Percentiles rank a stretch among this genome's conserved stretches.
These are phyloP conservation scores for Canavalia ensiformis DNA, from an alignment of 306 rosid species.

Conservation along the genomic window DNA sequence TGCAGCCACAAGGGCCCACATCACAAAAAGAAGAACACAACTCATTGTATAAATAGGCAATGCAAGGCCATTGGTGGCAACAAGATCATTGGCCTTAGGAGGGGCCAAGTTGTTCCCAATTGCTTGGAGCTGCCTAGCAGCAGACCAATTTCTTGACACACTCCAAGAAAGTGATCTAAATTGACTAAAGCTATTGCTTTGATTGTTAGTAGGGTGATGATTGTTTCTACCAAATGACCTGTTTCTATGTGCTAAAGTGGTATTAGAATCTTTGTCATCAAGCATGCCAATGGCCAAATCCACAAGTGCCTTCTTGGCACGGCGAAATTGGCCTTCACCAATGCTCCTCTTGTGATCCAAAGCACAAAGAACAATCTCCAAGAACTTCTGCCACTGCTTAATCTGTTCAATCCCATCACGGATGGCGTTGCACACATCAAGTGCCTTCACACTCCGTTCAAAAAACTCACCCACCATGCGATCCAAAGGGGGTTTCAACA, in stretches of 20 bases:
- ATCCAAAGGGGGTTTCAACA: slow-evolving; percentile 61
- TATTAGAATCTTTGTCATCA: slow-evolving; percentile 77
- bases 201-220: not conserved
- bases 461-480: slow-evolving; percentile 79
- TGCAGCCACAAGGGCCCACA: slow-evolving; percentile 97
- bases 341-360: slow-evolving; percentile 64
- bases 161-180: slow-evolving; percentile 95
- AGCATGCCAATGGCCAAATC: slow-evolving; percentile 87
- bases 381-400: slow-evolving; percentile 77
- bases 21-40: slow-evolving; percentile 67
- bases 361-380: slow-evolving; percentile 80
- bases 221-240: slow-evolving; percentile 81
- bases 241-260: slow-evolving; percentile 66
- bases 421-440: slow-evolving; percentile 88
- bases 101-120: slow-evolving; percentile 71
- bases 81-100: slow-evolving; percentile 73
- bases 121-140: slow-evolving; percentile 86
- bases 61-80: slow-evolving; percentile 69
- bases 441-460: slow-evolving; percentile 82
- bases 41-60: slow-evolving; percentile 70
- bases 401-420: slow-evolving; percentile 91
- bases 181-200: slow-evolving; percentile 51
- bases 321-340: slow-evolving; percentile 88
- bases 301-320: slow-evolving; percentile 84
- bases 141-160: slow-evolving; percentile 93